phyloP scores from a whole-genome alignment of 495 filamentous ascomycete genomes.

The Coniosporium apollinis region DNA sequence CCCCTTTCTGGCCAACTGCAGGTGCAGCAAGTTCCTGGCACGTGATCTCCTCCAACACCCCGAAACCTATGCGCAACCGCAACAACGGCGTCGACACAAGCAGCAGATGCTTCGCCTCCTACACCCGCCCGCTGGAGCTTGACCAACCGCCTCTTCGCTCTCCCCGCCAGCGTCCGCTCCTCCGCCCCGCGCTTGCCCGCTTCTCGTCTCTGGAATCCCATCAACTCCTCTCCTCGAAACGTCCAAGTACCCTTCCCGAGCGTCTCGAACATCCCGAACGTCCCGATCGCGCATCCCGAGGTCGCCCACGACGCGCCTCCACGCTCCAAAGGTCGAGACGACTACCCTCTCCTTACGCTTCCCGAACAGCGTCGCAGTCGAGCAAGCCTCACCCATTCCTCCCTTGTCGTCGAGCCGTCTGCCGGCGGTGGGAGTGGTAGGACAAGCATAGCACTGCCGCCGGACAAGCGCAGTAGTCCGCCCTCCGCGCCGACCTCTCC shows the following conservation, averaged over 20 bases:
- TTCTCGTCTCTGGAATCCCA: conserved; percentile 45
- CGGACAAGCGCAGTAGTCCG: conserved; percentile 29
- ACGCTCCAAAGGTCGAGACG: conserved; percentile 32
- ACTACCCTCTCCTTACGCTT: conserved; percentile 51
- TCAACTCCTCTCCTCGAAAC: conserved; percentile 41
- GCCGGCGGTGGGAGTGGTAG: conserved; percentile 36
- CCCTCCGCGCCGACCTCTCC: conserved; percentile 8
- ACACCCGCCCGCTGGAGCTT: conserved; percentile 14
- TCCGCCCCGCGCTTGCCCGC: conserved; percentile 15
- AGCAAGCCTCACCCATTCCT: conserved; percentile 39
- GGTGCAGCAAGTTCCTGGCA: neutral
- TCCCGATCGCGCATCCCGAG: conserved; percentile 31
- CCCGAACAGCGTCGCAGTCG: conserved; percentile 48
- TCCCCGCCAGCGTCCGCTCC: conserved; percentile 8
- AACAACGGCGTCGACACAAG: neutral
- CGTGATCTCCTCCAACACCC: neutral
- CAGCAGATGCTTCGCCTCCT: neutral
- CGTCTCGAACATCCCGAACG: conserved; percentile 21
- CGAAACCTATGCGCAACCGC: neutral
- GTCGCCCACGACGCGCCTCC: conserved; percentile 20
- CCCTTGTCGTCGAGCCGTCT: conserved; percentile 48
- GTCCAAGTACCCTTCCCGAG: conserved; percentile 17
- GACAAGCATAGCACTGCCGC: conserved; percentile 51
- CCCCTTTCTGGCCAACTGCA: conserved; percentile 1
- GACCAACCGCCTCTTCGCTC: conserved; percentile 16